Percentiles rank a stretch among this genome's conserved stretches.
phyloP scores from a whole-genome alignment of 169 alveolate species.

The Cryptosporidium canis region DNA sequence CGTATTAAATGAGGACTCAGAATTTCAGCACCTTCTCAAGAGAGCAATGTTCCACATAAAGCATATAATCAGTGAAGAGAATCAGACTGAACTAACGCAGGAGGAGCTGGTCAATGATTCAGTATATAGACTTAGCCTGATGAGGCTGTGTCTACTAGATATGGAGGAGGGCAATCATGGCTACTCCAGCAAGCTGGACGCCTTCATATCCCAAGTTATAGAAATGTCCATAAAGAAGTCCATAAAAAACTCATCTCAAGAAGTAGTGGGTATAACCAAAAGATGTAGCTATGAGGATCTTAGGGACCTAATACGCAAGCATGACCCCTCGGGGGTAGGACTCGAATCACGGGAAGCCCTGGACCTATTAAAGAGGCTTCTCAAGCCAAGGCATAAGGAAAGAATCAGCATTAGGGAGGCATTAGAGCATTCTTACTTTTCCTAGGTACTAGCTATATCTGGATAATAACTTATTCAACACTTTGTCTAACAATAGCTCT shows the following conservation, averaged over 20 bases:
- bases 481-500: conserved; percentile 83
- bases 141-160: conserved; percentile 47
- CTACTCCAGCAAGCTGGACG: background rate
- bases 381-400: conserved; percentile 32
- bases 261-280: conserved; percentile 21
- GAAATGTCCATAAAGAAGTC: background rate
- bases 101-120: conserved; percentile 12
- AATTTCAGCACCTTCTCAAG: conserved; percentile 35
- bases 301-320: conserved; percentile 5
- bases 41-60: conserved; percentile 7
- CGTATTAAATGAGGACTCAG: conserved; percentile 50
- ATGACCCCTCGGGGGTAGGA: conserved; percentile 57
- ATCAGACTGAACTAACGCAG: background rate
- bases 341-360: background rate
- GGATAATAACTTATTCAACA: conserved; percentile 25
- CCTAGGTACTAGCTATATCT: background rate
- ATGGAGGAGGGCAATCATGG: background rate
- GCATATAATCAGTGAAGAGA: background rate
- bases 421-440: conserved; percentile 62
- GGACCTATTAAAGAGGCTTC: background rate
- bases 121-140: conserved; percentile 54
- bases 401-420: conserved; percentile 46
- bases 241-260: conserved; percentile 4
- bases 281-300: conserved; percentile 1
- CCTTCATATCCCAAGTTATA: background rate